phyloP scores from a whole-genome alignment of 2,329 filamentous ascomycete species.

The Stenocarpella maydis region DNA sequence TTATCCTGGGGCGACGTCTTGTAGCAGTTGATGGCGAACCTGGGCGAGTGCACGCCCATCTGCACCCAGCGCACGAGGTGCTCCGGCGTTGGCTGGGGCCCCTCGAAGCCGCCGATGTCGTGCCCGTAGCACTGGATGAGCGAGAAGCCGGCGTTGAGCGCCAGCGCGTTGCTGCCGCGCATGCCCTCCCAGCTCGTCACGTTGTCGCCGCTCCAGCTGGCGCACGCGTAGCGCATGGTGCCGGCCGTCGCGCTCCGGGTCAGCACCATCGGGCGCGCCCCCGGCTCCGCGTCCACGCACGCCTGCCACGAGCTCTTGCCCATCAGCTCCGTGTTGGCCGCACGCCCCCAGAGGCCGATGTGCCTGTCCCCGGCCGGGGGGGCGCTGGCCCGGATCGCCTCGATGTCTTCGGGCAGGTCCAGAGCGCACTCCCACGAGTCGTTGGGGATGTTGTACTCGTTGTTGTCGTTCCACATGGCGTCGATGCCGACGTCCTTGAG shows the following conservation, averaged over 20 bases:
- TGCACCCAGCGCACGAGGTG: constrained; percentile 78
- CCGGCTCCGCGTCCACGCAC: constrained; percentile 64
- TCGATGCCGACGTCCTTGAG: constrained; percentile 72
- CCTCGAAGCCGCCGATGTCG: constrained; percentile 80
- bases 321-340: constrained; percentile 75
- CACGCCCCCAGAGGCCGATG: constrained; percentile 74
- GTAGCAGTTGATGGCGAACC: constrained; percentile 82
- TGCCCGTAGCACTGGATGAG: constrained; percentile 76
- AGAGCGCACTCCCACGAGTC: constrained; percentile 72
- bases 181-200: constrained; percentile 77
- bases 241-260: constrained; percentile 76
- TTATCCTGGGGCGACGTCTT: constrained; percentile 74
- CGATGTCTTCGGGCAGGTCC: constrained; percentile 47
- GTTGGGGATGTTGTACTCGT: constrained; percentile 73
- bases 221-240: constrained; percentile 74
- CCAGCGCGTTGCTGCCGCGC: constrained; percentile 75
- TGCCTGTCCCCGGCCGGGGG: constrained; percentile 49
- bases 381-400: constrained; percentile 32
- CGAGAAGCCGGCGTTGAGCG: constrained; percentile 72
- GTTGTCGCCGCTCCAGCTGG: constrained; percentile 79
- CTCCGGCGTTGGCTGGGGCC: constrained; percentile 75
- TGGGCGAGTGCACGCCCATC: constrained; percentile 72
- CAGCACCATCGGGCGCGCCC: constrained; percentile 71
- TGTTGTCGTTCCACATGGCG: constrained; percentile 83
- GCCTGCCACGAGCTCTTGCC: constrained; percentile 76